These are phyloP conservation scores for Schizophyllum amplum DNA, from an alignment of 1,284 basidiomycete species.

Conservation along the genomic window DNA sequence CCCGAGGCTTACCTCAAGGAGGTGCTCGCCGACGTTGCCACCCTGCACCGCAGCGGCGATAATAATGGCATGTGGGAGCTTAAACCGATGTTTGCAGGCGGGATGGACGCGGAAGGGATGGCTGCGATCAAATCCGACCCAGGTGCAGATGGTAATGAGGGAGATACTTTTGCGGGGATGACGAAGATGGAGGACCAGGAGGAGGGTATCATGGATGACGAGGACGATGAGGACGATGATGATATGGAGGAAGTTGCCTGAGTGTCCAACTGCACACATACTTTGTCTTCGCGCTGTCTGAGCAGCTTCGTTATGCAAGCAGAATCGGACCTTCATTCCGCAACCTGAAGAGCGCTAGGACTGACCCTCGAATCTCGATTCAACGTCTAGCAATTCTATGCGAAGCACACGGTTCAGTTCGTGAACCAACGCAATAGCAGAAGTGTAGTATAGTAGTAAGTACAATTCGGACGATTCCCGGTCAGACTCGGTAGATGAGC, in stretches of 20 bases:
- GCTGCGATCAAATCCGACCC: too few relatives aligned
- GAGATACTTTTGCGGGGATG: slow-evolving; percentile 15
- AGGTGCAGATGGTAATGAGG: slow-evolving; percentile 5
- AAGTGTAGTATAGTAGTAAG: too few relatives aligned
- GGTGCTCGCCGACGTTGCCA: slow-evolving; percentile 75
- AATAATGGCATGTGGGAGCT: slow-evolving; percentile 65
- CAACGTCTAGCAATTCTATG: too few relatives aligned
- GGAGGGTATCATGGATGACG: slow-evolving; percentile 21
- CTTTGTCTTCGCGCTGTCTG: too few relatives aligned
- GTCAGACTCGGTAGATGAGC: too few relatives aligned
- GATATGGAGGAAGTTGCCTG: slow-evolving; percentile 52
- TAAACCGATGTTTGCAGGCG: slow-evolving; percentile 55
- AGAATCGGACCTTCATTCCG: too few relatives aligned
- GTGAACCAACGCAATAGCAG: too few relatives aligned
- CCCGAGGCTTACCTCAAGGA: slow-evolving; percentile 91
- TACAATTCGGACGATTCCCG: too few relatives aligned
- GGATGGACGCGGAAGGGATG: slow-evolving; percentile 26
- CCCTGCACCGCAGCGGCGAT: slow-evolving; percentile 75
- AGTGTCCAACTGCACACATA: neutral
- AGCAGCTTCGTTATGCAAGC: too few relatives aligned
- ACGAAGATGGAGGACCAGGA: slow-evolving; percentile 34
- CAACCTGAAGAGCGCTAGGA: too few relatives aligned
- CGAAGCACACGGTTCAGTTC: too few relatives aligned
- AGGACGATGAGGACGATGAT: slow-evolving; percentile 36
- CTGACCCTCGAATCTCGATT: too few relatives aligned